These are phyloP conservation scores for Streptanthus diversifolius DNA, from an alignment of 345 rosid genomes.

Conservation along the genomic window DNA sequence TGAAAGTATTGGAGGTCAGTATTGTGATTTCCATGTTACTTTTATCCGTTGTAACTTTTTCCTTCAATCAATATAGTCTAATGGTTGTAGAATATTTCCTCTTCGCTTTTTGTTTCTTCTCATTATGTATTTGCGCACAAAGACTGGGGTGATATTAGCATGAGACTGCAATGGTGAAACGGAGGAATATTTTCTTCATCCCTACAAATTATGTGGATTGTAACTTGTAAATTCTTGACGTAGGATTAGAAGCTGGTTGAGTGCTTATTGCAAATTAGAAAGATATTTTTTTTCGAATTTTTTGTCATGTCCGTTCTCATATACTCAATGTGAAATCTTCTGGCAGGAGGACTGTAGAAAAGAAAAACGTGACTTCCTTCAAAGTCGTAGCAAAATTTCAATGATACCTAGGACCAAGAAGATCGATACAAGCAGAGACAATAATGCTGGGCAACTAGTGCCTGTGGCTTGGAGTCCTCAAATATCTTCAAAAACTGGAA, in stretches of 20 bases:
- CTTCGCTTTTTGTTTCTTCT: conserved; percentile 8
- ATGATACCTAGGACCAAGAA: conserved; percentile 68
- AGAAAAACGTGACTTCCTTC: conserved; percentile 91
- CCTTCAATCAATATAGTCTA: background rate
- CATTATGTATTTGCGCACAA: background rate
- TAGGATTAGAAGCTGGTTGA: background rate
- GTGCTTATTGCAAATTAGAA: conserved; percentile 2
- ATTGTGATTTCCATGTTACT: background rate
- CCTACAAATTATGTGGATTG: background rate
- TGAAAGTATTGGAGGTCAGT: conserved; percentile 91
- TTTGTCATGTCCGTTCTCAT: background rate
- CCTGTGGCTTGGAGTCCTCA: conserved; percentile 61
- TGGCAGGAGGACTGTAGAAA: conserved; percentile 92
- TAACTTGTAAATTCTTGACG: background rate
- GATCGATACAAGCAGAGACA: conserved; percentile 39
- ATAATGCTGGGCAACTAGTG: conserved; percentile 52
- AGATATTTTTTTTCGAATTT: background rate
- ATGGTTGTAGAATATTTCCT: background rate
- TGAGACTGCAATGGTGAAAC: background rate
- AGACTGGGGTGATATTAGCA: conserved; percentile 8
- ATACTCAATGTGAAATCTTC: conserved; percentile 7
- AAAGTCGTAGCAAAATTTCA: conserved; percentile 87
- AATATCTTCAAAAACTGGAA: conserved; percentile 50
- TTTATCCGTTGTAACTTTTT: background rate
- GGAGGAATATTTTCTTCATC: background rate